A percentile compares a stretch with the other conserved stretches of the same genome.
phyloP scores from a whole-genome alignment of 495 filamentous ascomycete genomes.

The Aspergillus egyptiacus region DNA sequence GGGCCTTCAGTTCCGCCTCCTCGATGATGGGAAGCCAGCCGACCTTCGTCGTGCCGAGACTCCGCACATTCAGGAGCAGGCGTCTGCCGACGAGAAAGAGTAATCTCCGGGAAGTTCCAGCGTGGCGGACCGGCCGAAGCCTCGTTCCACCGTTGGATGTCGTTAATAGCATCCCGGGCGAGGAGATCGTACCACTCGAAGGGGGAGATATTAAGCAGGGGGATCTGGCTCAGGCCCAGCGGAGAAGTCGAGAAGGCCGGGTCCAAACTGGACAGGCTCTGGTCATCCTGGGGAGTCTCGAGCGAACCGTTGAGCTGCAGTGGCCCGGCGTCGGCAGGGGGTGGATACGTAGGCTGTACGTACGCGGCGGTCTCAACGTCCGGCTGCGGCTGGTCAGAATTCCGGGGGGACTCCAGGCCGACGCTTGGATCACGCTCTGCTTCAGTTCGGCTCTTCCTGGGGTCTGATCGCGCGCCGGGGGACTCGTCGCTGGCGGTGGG shows the following conservation, averaged over 20 bases:
- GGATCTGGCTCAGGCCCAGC: slow-evolving; percentile 8
- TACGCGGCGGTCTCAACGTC: too few species aligned
- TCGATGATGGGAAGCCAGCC: too few species aligned
- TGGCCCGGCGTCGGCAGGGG: too few species aligned
- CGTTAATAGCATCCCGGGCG: slow-evolving; percentile 18
- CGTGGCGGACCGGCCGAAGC: neutral
- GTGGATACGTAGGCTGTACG: too few species aligned
- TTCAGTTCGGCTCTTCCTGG: neutral
- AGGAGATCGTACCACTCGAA: slow-evolving; percentile 18
- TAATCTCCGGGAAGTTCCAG: slow-evolving; percentile 8
- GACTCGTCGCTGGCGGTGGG: too few species aligned
- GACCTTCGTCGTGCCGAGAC: too few species aligned
- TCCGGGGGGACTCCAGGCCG: too few species aligned
- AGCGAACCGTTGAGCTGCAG: too few species aligned
- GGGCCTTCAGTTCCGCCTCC: too few species aligned
- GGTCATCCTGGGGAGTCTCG: too few species aligned
- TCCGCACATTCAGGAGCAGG: slow-evolving; percentile 3
- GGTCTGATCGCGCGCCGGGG: too few species aligned
- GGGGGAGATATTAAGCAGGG: slow-evolving; percentile 15
- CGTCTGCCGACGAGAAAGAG: slow-evolving; percentile 7
- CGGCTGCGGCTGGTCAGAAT: too few species aligned
- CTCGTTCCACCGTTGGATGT: slow-evolving; percentile 12
- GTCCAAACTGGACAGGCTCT: neutral
- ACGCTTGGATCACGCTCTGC: neutral
- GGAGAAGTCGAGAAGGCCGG: slow-evolving; percentile 2